Evolutionary conservation across 192 early-diverging fungal genomes (phyloP).

Genomic region (Funneliformis mosseae): DNA sequence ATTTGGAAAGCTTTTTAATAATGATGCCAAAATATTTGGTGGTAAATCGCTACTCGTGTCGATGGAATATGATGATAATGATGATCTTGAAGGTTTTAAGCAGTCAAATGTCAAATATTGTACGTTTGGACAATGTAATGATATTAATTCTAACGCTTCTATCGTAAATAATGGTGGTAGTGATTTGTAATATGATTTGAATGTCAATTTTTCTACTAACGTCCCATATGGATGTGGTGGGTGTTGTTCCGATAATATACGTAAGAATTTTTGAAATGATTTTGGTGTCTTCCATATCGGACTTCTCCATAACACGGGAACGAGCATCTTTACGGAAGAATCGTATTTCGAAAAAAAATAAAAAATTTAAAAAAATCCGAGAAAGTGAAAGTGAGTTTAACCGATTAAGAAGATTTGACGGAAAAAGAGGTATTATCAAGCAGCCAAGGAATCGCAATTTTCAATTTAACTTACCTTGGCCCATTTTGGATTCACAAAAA

Average conservation of each 20-base stretch:
- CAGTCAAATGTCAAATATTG: not conserved
- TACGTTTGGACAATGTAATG: not conserved
- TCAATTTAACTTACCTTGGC: not conserved
- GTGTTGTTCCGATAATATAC: not conserved
- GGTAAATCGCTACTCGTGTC: not conserved
- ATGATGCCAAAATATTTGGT: not conserved
- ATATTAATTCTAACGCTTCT: not conserved
- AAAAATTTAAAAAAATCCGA: not conserved
- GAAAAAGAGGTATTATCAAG: not conserved
- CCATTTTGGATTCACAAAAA: not conserved
- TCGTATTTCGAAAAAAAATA: not conserved
- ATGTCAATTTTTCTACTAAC: not conserved
- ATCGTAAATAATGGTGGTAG: not conserved
- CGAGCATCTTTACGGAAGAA: not conserved
- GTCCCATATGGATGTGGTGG: not conserved
- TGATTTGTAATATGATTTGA: not conserved
- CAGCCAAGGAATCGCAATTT: not conserved
- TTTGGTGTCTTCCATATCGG: not conserved
- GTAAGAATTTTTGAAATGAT: conserved; percentile 3
- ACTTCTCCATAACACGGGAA: not conserved
- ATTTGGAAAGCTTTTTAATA: not conserved
- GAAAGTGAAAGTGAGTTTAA: not conserved
- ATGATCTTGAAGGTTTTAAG: not conserved
- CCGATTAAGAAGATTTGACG: not conserved
- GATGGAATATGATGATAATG: not conserved